These are phyloP conservation scores for Oryza glaberrima DNA, from an alignment of 176 grass and related monocot genomes.

Conservation along the genomic window DNA sequence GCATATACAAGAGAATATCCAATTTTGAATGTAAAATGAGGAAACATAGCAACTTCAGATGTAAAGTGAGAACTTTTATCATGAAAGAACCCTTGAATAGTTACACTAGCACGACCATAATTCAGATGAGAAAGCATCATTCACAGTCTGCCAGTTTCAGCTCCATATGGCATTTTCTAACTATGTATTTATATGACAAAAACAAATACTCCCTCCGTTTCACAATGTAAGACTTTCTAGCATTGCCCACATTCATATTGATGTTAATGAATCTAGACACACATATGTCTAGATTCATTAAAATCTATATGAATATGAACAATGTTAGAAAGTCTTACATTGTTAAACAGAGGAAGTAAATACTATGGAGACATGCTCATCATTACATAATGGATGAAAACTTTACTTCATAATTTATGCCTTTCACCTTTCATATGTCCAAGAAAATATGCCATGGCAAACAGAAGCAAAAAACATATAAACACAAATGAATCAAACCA, in stretches of 20 bases:
- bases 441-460: not conserved
- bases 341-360: not conserved
- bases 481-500: constrained; percentile 18
- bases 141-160: not conserved
- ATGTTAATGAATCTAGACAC: no score
- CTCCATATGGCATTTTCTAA: not conserved
- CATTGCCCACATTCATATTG: no score
- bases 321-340: no score
- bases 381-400: constrained; percentile 17
- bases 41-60: not conserved
- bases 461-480: not conserved
- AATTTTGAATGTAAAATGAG: not conserved
- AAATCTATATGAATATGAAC: no score
- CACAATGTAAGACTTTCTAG: no score
- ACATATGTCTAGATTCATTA: no score
- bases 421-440: not conserved
- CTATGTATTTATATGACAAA: constrained; percentile 1
- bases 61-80: no score
- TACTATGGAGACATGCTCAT: not conserved
- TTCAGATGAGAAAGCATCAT: constrained; percentile 1
- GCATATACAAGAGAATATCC: no score
- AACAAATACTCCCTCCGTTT: no score
- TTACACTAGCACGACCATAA: not conserved
- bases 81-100: not conserved
- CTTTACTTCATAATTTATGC: constrained; percentile 7